Conservation (phyloP, 257 asterid species). For the Ballota nigra region DNA sequence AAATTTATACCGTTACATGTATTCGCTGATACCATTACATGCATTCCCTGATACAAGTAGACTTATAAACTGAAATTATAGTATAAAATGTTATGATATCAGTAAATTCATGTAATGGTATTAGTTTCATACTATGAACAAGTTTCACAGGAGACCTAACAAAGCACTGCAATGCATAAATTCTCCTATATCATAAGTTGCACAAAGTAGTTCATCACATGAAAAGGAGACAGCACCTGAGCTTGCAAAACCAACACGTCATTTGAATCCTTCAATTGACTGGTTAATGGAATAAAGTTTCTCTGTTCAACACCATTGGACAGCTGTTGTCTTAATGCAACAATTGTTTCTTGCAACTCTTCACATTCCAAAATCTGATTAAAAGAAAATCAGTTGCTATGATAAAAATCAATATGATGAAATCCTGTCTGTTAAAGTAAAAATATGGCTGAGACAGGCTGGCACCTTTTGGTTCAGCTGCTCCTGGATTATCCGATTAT, state of each 20-base stretch:
- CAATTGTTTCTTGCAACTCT: conserved; percentile 65
- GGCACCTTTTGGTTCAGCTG: conserved; percentile 88
- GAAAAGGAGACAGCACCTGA: conserved; percentile 49
- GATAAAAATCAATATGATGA: conserved; percentile 17
- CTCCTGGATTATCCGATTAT: conserved; percentile 89
- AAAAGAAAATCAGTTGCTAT: conserved; percentile 5
- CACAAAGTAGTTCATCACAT: conserved; percentile 1
- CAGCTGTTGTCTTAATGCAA: conserved; percentile 64
- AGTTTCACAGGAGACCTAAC: too few species aligned
- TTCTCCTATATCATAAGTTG: conserved; percentile 1
- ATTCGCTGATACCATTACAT: too few species aligned
- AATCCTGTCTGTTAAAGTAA: conserved; percentile 1
- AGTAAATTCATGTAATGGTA: too few species aligned
- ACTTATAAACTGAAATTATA: too few species aligned
- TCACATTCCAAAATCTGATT: conserved; percentile 72
- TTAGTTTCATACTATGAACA: too few species aligned
- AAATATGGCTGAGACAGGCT: conserved; percentile 28
- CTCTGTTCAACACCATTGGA: conserved; percentile 48
- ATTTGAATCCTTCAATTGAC: conserved; percentile 43
- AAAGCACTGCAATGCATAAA: background rate
- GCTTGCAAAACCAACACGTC: conserved; percentile 54
- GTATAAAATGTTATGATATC: too few species aligned
- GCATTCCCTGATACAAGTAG: too few species aligned
- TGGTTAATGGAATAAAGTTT: conserved; percentile 36
- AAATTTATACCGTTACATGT: too few species aligned